phyloP scores from a whole-genome alignment of 306 rosid genomes.

The Medicago ruthenica region DNA sequence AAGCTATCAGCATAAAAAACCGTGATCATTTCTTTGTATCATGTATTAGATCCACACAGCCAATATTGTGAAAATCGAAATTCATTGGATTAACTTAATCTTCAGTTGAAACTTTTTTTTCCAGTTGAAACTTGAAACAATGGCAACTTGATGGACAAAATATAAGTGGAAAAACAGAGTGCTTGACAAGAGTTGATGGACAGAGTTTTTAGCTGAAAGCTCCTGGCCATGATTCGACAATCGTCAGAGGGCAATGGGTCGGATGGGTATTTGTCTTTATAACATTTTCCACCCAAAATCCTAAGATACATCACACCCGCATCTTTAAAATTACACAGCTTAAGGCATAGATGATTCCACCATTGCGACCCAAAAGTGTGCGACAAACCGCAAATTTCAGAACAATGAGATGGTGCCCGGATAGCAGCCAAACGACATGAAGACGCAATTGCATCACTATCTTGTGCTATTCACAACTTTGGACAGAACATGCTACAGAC shows the following conservation, averaged over 20 bases:
- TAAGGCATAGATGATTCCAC: background rate
- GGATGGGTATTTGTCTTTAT: background rate
- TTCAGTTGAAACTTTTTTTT: background rate
- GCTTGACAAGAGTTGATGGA: background rate
- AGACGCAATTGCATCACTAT: too few species aligned
- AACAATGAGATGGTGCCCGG: background rate
- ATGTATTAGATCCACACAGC: background rate
- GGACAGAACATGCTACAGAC: too few species aligned
- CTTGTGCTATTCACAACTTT: too few species aligned
- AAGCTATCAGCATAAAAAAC: background rate
- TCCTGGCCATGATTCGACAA: background rate
- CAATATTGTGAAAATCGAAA: background rate
- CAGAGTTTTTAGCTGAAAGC: too few species aligned
- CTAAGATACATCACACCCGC: background rate
- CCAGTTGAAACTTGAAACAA: background rate
- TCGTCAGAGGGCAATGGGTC: background rate
- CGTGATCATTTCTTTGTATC: too few species aligned
- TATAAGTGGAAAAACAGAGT: background rate
- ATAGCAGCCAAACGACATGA: too few species aligned
- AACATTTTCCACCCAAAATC: background rate
- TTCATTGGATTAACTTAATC: background rate
- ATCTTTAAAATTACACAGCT: background rate
- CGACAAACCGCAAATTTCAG: background rate
- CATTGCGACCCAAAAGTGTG: background rate
- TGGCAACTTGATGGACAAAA: too few species aligned